Percentiles rank a stretch among this genome's conserved stretches.
Conservation (phyloP, 1,284 basidiomycete genomes). For the Jaminaea rosea region DNA sequence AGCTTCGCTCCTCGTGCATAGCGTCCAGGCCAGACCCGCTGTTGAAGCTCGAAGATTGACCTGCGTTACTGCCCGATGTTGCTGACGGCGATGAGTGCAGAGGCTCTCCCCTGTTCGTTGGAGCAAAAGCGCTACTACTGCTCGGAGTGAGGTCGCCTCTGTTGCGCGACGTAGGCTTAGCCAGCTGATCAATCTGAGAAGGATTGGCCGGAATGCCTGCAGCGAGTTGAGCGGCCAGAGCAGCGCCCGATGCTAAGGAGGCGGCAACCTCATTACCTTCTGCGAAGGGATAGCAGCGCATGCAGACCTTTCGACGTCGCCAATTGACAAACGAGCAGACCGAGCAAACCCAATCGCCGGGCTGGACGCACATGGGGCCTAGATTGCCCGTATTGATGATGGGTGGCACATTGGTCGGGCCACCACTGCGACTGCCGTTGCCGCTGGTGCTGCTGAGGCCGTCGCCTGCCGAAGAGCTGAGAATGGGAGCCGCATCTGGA, state of each 20-base stretch:
- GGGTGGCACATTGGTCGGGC: conserved; percentile 19
- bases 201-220: conserved; percentile 5
- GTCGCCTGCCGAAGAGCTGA: conserved; percentile 6
- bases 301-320: conserved; percentile 74
- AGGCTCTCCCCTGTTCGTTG: background rate
- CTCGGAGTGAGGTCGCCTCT: background rate
- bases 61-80: background rate
- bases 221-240: conserved; percentile 10
- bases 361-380: conserved; percentile 73
- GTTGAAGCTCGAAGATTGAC: background rate
- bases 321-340: conserved; percentile 57
- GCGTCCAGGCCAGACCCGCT: too few species aligned
- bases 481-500: conserved; percentile 14
- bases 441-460: conserved; percentile 1
- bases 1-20: too few species aligned
- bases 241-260: conserved; percentile 8
- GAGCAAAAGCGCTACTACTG: background rate
- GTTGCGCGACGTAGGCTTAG: background rate
- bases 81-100: background rate
- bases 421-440: background rate
- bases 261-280: conserved; percentile 22
- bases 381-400: conserved; percentile 76
- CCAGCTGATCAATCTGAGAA: conserved; percentile 1
- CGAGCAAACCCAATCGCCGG: conserved; percentile 79
- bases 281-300: conserved; percentile 66